Base-by-base conservation (phyloP, 2,329 filamentous ascomycete species). In the Sclerotinia subarctica region DNA sequence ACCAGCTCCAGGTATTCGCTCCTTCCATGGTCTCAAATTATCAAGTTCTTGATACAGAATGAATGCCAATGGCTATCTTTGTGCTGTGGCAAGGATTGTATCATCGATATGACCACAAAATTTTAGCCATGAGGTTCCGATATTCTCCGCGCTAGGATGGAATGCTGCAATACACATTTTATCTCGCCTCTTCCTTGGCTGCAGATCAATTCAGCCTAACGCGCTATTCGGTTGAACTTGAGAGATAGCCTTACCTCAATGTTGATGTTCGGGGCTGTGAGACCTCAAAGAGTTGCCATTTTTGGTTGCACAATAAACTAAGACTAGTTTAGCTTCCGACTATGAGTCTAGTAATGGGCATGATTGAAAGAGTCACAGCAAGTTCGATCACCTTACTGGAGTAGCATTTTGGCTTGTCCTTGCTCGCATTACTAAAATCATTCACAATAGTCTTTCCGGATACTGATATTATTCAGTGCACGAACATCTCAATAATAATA, bases 151-250 rank as follows among this genome's bases (percentile, higher is more conserved):
- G 15, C 46, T 29, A 15, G 5, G 46, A 49, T 62, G 26, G 8
- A 38, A 13, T 49, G 58, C 46, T 62, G 44, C 59, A 24, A 26
- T 51, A 8, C 59, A 21, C 24, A 15, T 26, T 51, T 19, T n/a
- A n/a, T 51, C 29, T 51, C 32, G 59, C 46, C 42, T 63, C 29
- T 24, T 38, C 35, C 59, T 62, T 62, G 32, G 46, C 59, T 51
- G 59, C 32, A 63, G 59, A 51, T 21, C n/a, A 26, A 51, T 35
- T 38, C 46, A 38, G 29, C 46, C 29, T 63, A 38, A 51, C 24
- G 17, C 19, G 46, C 46, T 26, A 38, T 38, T 52, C 8, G 29
- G n/a, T 51, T n/a, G 32, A 35, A 63, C 6, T 63, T 26, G 5
- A 5, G n/a, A 63, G 21, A n/a, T 49, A 63, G 46, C 15, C 46